phyloP scores from a whole-genome alignment of 163 green algal genomes.

The Scenedesmus sp. region DNA sequence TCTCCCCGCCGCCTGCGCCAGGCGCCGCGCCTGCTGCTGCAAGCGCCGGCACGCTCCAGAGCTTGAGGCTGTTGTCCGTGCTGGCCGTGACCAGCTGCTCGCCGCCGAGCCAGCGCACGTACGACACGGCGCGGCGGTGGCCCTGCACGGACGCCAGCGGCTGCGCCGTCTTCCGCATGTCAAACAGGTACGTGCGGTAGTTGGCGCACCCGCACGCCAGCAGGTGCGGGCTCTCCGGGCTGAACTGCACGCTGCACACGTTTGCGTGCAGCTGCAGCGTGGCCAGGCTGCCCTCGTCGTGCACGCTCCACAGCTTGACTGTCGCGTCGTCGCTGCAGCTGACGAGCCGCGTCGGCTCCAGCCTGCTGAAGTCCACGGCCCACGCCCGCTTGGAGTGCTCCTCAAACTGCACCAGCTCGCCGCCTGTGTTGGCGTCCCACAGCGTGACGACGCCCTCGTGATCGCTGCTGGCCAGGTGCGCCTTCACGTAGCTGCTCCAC shows the following conservation, averaged over 20 bases:
- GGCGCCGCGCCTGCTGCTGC: constrained; percentile 1
- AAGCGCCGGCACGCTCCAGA: constrained; percentile 77
- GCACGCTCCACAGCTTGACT: constrained; percentile 71
- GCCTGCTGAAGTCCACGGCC: constrained; percentile 82
- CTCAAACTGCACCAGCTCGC: constrained; percentile 59
- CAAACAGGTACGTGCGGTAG: constrained; percentile 60
- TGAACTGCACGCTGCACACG: constrained; percentile 91
- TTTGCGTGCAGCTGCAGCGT: constrained; percentile 73
- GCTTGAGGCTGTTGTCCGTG: constrained; percentile 82
- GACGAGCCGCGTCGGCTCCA: constrained; percentile 76
- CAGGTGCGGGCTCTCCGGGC: constrained; percentile 74
- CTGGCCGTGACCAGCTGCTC: constrained; percentile 81
- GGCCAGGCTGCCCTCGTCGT: constrained; percentile 44
- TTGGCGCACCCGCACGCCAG: constrained; percentile 84
- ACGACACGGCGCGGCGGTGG: constrained; percentile 83
- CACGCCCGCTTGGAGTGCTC: constrained; percentile 87
- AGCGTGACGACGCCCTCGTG: constrained; percentile 48
- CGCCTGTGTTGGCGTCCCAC: constrained; percentile 49
- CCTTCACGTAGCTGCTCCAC: constrained; percentile 84
- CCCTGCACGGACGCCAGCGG: constrained; percentile 56
- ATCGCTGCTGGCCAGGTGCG: constrained; percentile 50
- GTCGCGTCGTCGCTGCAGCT: constrained; percentile 83
- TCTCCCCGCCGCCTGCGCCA: neutral
- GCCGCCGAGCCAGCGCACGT: constrained; percentile 78
- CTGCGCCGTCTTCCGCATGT: constrained; percentile 23